Percentiles rank a stretch among this genome's conserved stretches.
phyloP scores from a whole-genome alignment of 495 filamentous ascomycete genomes.

The Oidiodendron maius region DNA sequence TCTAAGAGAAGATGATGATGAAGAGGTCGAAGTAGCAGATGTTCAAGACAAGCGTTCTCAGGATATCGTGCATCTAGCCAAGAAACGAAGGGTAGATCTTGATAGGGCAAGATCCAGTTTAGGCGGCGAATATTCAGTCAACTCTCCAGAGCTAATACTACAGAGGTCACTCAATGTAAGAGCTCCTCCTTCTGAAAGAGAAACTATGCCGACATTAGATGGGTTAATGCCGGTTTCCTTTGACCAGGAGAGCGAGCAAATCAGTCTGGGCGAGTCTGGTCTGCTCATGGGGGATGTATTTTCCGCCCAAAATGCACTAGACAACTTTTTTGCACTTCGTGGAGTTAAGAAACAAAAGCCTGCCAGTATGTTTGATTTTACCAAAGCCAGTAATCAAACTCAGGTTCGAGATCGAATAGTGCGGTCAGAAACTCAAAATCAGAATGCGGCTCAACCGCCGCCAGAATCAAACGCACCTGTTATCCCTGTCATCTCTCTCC shows the following conservation, averaged over 20 bases:
- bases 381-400: background rate
- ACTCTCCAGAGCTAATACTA: background rate
- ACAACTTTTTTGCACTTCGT: conserved; percentile 39
- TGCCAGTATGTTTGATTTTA: conserved; percentile 21
- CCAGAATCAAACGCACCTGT: conserved; percentile 9
- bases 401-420: background rate
- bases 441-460: background rate
- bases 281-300: conserved; percentile 13
- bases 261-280: background rate
- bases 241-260: background rate
- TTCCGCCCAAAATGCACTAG: conserved; percentile 29
- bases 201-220: too few species aligned
- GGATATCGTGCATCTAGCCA: conserved; percentile 13
- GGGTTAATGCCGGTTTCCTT: too few species aligned
- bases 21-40: conserved; percentile 40
- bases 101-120: background rate
- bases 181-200: too few species aligned
- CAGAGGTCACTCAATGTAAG: too few species aligned
- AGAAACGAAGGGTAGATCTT: conserved; percentile 18
- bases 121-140: too few species aligned
- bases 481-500: conserved; percentile 1
- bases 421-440: background rate
- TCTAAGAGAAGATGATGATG: conserved; percentile 37
- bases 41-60: background rate
- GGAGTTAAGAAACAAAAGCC: conserved; percentile 27